phyloP scores from a whole-genome alignment of 2,329 filamentous ascomycete species.

The Hypoxylon sp. region DNA sequence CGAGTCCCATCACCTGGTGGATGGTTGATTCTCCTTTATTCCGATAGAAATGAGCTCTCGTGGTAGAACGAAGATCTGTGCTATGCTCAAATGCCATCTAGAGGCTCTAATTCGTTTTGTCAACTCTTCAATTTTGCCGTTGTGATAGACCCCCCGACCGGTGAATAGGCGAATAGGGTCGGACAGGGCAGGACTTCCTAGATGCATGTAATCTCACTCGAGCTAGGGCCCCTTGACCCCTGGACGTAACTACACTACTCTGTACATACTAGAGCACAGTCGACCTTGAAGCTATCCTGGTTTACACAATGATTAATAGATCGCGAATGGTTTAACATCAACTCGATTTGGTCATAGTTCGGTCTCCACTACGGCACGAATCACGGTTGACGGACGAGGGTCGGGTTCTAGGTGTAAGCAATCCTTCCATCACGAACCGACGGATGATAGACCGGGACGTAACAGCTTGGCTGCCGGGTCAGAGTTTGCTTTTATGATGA shows the following conservation, averaged over 20 bases:
- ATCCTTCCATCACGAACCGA: conserved; percentile 33
- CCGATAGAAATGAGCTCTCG: conserved; percentile 40
- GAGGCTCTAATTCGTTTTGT: conserved; percentile 41
- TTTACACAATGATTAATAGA: conserved; percentile 38
- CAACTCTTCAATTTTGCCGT: conserved; percentile 37
- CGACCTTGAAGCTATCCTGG: conserved; percentile 25
- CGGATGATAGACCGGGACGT: conserved; percentile 45
- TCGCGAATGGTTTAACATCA: conserved; percentile 34
- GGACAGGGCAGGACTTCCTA: conserved; percentile 33
- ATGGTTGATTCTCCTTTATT: conserved; percentile 45
- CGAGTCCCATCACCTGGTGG: conserved; percentile 42
- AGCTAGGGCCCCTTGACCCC: conserved; percentile 34
- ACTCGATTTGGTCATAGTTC: conserved; percentile 36
- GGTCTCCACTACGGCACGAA: conserved; percentile 32
- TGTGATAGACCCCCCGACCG: conserved; percentile 26
- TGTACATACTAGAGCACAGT: conserved; percentile 24
- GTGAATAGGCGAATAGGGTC: conserved; percentile 44
- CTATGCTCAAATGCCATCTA: conserved; percentile 29
- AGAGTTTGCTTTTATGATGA: conserved; percentile 46
- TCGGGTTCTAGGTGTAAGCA: conserved; percentile 24
- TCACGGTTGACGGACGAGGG: conserved; percentile 31
- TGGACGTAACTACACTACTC: conserved; percentile 11
- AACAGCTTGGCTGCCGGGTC: conserved; percentile 43
- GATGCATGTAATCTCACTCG: conserved; percentile 46
- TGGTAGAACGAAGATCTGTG: conserved; percentile 43